phyloP scores from a whole-genome alignment of 2,329 filamentous ascomycete species.

The Plectosphaerella sp. region DNA sequence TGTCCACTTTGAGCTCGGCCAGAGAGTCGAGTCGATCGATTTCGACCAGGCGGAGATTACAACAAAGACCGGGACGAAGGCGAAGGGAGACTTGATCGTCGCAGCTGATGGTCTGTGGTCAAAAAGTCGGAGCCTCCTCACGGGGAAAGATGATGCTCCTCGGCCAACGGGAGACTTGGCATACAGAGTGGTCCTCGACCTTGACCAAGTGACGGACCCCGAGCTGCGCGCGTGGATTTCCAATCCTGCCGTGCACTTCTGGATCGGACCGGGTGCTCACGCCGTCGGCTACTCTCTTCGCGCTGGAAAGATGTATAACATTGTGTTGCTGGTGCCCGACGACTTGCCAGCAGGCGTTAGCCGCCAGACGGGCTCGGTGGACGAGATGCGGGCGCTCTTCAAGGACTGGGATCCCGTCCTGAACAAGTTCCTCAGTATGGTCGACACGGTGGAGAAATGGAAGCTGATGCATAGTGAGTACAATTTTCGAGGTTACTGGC shows the following conservation, averaged over 20 bases:
- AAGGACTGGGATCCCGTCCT: slow-evolving; percentile 60
- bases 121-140: slow-evolving; percentile 43
- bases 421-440: slow-evolving; percentile 35
- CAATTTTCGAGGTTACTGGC: not conserved
- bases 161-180: slow-evolving; percentile 60
- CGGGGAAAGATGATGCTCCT: slow-evolving; percentile 41
- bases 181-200: slow-evolving; percentile 54
- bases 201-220: slow-evolving; percentile 45
- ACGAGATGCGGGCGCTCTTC: slow-evolving; percentile 59
- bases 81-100: slow-evolving; percentile 52
- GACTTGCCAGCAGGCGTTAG: slow-evolving; percentile 51
- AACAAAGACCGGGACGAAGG: slow-evolving; percentile 28
- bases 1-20: slow-evolving; percentile 42
- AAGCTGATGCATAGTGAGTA: slow-evolving; percentile 52
- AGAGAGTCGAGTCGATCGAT: slow-evolving; percentile 41
- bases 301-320: slow-evolving; percentile 56
- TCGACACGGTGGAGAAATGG: slow-evolving; percentile 64
- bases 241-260: slow-evolving; percentile 52
- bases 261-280: slow-evolving; percentile 59
- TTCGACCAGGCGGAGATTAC: slow-evolving; percentile 38
- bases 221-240: slow-evolving; percentile 48
- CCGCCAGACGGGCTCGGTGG: slow-evolving; percentile 45
- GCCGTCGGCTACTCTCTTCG: slow-evolving; percentile 60
- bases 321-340: slow-evolving; percentile 63
- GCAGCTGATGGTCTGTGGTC: slow-evolving; percentile 64